These are phyloP conservation scores for Penicillium palitans DNA, from an alignment of 2,329 filamentous ascomycete genomes.

Conservation along the genomic window DNA sequence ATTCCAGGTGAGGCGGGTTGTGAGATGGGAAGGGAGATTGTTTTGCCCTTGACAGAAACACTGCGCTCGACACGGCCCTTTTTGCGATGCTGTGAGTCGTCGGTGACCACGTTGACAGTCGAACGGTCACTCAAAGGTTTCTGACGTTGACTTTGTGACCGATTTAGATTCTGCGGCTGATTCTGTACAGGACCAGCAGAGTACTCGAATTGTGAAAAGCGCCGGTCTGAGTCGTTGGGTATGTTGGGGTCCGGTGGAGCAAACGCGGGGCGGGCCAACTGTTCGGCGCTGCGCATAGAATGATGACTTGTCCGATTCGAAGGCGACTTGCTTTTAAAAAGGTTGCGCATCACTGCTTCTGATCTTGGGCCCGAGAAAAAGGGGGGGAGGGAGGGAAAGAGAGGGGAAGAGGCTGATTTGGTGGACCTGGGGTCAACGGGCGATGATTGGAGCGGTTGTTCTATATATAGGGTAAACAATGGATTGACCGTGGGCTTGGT, in stretches of 20 bases:
- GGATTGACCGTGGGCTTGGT: not conserved
- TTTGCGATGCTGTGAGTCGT: slow-evolving; percentile 27
- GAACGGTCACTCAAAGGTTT: slow-evolving; percentile 20
- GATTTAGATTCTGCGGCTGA: slow-evolving; percentile 14
- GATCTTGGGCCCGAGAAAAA: not conserved
- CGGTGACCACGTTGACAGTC: slow-evolving; percentile 27
- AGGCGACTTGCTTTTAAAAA: slow-evolving; percentile 28
- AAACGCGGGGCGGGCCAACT: slow-evolving; percentile 21
- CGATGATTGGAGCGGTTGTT: slow-evolving; percentile 7
- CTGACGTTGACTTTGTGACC: slow-evolving; percentile 32
- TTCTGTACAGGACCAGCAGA: not conserved
- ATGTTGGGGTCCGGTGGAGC: slow-evolving; percentile 20
- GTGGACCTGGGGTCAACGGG: not conserved
- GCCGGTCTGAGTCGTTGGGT: slow-evolving; percentile 3
- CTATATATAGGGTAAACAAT: slow-evolving; percentile 15
- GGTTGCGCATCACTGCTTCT: slow-evolving; percentile 26
- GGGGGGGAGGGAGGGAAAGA: not conserved
- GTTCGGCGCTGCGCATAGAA: slow-evolving; percentile 24
- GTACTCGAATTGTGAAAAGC: slow-evolving; percentile 13
- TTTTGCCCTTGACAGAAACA: slow-evolving; percentile 27
- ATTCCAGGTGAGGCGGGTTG: slow-evolving; percentile 25
- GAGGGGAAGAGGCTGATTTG: slow-evolving; percentile 3
- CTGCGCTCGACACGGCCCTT: slow-evolving; percentile 31
- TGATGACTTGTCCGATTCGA: slow-evolving; percentile 15
- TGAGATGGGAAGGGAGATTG: slow-evolving; percentile 22